A percentile compares a stretch with the other conserved stretches of the same genome.
These are phyloP conservation scores for Fusarium buharicum DNA, from an alignment of 2,329 filamentous ascomycete species.

Conservation along the genomic window DNA sequence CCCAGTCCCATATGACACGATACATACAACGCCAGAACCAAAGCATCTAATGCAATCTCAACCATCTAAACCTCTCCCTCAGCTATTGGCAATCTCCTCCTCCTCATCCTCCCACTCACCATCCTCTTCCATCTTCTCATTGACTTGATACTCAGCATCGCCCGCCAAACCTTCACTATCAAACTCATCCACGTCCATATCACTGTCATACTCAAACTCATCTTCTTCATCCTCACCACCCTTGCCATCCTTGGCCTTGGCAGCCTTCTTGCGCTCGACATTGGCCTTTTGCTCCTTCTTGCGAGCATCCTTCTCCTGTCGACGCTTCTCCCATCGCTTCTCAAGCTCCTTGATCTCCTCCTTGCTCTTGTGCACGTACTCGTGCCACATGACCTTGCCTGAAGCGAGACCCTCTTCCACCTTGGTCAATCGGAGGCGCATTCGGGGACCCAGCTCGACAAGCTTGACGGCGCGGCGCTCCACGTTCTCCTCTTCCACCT, in stretches of 20 bases:
- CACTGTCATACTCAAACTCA: constrained; percentile 57
- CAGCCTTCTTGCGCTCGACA: constrained; percentile 81
- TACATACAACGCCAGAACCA: constrained; percentile 43
- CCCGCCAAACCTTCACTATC: constrained; percentile 63
- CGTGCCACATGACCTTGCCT: constrained; percentile 97
- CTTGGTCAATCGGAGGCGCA: constrained; percentile 90
- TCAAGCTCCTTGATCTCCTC: constrained; percentile 83
- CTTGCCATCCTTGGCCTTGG: constrained; percentile 55
- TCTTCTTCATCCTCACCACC: constrained; percentile 52
- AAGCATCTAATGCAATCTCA: constrained; percentile 31
- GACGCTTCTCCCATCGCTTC: constrained; percentile 80
- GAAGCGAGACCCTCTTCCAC: constrained; percentile 93
- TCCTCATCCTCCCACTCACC: constrained; percentile 65
- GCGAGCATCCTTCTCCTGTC: constrained; percentile 83
- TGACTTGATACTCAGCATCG: constrained; percentile 61
- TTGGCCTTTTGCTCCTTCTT: constrained; percentile 88
- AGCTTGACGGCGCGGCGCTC: constrained; percentile 91
- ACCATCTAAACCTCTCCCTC: constrained; percentile 12
- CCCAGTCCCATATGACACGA: constrained; percentile 36
- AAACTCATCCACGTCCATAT: constrained; percentile 60
- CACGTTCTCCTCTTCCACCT: constrained; percentile 66
- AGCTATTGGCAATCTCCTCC: constrained; percentile 52
- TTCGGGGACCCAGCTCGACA: constrained; percentile 88
- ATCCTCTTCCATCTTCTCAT: constrained; percentile 60
- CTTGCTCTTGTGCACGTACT: constrained; percentile 86